Evolutionary conservation across 1,139 yeast genomes (phyloP), one percentile per base, ranked within the genome.

Genomic region (Eremothecium gossypii): DNA sequence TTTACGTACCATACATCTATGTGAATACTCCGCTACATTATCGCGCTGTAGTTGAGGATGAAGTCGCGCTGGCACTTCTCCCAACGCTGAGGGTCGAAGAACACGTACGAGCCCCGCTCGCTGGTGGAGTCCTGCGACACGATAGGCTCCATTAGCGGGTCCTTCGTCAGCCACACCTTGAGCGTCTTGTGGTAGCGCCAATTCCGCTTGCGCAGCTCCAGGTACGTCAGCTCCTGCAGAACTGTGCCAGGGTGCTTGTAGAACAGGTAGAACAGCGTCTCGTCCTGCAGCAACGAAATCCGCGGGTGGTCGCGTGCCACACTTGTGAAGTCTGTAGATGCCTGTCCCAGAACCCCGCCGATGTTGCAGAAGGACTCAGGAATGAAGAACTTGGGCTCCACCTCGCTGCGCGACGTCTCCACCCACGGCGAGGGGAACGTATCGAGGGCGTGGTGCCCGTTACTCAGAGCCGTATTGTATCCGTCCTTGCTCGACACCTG

Each of bases 101-200:
- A 91, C 37, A 89, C 82, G 61, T 91, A 93, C n/a, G 89, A 82
- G 2, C 98, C 97, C 49, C 91, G 77, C 65, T 93, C 98, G 40
- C 91, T 87, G 49, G 83, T 84, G 2, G 63, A 64, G 42, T 61
- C 65, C 41, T 80, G 83, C 27, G 86, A 77, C 43, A 86, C 87
- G 11, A 85, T 76, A 0, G 97, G 96, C 60, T 91, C 97, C 49
- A 82, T 79, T 54, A 79, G 76, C 33, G 95, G 85, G 57, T 89
- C 96, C 64, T 91, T 93, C 11, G 98, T 91, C 47, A 93, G 69
- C 98, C 98, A 93, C 39, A 93, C 87, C 65, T 89, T 94, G 45
- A 91, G 74, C 49, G 86, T 95, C 65, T 89, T 91, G 65, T 93
- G 98, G 58, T 85, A 93, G 51, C 98, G 75, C 99, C 99, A 93